phyloP scores from a whole-genome alignment of 169 alveolate species.

The Eimeria praecox region DNA sequence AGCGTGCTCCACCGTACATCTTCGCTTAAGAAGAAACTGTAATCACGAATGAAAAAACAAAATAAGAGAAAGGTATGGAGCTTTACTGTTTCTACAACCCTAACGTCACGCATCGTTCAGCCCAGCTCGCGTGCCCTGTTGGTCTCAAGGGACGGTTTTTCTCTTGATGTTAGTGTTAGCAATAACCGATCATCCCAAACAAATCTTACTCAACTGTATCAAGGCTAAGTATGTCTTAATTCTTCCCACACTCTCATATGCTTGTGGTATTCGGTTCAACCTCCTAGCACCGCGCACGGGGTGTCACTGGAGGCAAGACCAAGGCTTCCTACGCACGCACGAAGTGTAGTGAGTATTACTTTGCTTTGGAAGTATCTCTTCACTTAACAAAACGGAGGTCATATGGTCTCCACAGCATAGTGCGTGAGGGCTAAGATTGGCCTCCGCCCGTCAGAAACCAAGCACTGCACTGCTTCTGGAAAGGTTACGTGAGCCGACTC shows the following conservation, averaged over 20 bases:
- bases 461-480: background rate
- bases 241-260: background rate
- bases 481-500: background rate
- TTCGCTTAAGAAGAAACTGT: background rate
- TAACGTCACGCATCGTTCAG: too few relatives aligned
- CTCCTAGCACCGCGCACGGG: background rate
- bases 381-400: background rate
- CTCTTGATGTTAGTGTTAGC: background rate
- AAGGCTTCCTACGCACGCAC: background rate
- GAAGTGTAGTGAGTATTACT: background rate
- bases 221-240: background rate
- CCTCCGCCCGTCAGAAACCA: background rate
- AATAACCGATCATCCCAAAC: background rate
- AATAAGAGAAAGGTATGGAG: background rate
- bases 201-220: background rate
- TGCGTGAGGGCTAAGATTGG: background rate
- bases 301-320: background rate
- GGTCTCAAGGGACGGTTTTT: too few relatives aligned
- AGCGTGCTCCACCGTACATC: background rate
- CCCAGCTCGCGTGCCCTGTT: too few relatives aligned
- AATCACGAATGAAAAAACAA: background rate
- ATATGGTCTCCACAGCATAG: too few relatives aligned
- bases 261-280: background rate
- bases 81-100: background rate
- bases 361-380: too few relatives aligned